A percentile compares a stretch with the other conserved stretches of the same genome.
Evolutionary conservation across 441 rosid species (phyloP).

Genomic region (Eutrema salsugineum): DNA sequence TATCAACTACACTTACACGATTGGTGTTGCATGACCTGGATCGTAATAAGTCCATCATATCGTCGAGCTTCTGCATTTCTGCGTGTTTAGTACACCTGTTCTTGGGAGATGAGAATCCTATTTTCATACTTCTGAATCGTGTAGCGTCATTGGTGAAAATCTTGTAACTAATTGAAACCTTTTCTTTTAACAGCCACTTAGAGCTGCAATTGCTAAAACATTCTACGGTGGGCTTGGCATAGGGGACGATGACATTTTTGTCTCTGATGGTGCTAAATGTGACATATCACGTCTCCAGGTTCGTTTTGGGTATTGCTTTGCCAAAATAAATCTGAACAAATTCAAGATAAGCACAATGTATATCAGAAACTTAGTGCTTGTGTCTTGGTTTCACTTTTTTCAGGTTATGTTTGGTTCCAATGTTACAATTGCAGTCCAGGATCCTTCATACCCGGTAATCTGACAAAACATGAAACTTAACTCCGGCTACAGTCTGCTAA

Average conservation of each 20-base stretch:
- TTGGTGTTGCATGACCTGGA: too few relatives aligned
- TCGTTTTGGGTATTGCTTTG: background rate
- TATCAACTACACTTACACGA: too few relatives aligned
- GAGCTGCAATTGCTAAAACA: slow-evolving; percentile 76
- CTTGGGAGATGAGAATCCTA: background rate
- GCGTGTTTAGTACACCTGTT: too few relatives aligned
- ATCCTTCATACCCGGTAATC: slow-evolving; percentile 94
- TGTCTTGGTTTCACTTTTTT: slow-evolving; percentile 12
- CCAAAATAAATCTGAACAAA: too few relatives aligned
- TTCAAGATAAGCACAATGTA: background rate
- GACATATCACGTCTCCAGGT: slow-evolving; percentile 98
- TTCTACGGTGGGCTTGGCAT: slow-evolving; percentile 76
- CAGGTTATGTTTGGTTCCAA: slow-evolving; percentile 85
- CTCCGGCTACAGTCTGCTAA: background rate
- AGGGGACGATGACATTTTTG: slow-evolving; percentile 79
- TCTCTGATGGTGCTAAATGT: slow-evolving; percentile 98
- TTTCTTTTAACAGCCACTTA: slow-evolving; percentile 57
- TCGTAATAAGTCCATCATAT: too few relatives aligned
- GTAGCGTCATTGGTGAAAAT: too few relatives aligned
- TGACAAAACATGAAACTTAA: background rate
- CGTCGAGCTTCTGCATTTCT: too few relatives aligned
- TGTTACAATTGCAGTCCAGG: slow-evolving; percentile 86
- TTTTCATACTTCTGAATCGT: background rate
- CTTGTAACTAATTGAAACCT: background rate
- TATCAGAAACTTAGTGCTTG: background rate